A percentile compares a stretch with the other conserved stretches of the same genome.
phyloP scores from a whole-genome alignment of 768 basidiomycete species.

The Boletus insuetus region DNA sequence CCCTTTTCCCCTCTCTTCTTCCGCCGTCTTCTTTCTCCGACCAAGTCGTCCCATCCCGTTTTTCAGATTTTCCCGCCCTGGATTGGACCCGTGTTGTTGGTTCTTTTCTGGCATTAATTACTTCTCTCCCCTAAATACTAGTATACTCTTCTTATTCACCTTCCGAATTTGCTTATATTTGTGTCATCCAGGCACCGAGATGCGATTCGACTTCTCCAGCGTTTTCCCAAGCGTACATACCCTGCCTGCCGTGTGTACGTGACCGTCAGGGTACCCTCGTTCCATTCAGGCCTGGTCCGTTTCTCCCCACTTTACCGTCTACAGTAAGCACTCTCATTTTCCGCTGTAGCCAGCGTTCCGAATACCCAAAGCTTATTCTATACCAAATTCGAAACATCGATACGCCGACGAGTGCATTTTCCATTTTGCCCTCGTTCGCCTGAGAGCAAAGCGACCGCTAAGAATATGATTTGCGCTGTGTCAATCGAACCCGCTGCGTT shows the following conservation, averaged over 20 bases:
- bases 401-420: background rate
- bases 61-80: background rate
- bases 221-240: conserved; percentile 3
- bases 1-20: background rate
- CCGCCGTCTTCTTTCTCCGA: background rate
- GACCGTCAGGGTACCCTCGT: background rate
- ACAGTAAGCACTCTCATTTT: background rate
- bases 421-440: background rate
- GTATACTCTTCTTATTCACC: background rate
- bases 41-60: background rate
- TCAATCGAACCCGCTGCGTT: background rate
- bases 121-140: background rate
- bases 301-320: background rate
- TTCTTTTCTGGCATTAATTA: conserved; percentile 2
- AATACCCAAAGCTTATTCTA: background rate
- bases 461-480: background rate
- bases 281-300: background rate
- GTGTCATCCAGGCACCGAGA: conserved; percentile 17
- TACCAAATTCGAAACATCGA: background rate
- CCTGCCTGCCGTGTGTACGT: background rate
- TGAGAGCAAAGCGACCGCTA: background rate
- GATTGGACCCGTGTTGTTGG: background rate
- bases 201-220: background rate
- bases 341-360: background rate
- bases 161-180: conserved; percentile 12